These are phyloP conservation scores for Trichoderma erinaceum DNA, from an alignment of 495 filamentous ascomycete species.

Conservation along the genomic window DNA sequence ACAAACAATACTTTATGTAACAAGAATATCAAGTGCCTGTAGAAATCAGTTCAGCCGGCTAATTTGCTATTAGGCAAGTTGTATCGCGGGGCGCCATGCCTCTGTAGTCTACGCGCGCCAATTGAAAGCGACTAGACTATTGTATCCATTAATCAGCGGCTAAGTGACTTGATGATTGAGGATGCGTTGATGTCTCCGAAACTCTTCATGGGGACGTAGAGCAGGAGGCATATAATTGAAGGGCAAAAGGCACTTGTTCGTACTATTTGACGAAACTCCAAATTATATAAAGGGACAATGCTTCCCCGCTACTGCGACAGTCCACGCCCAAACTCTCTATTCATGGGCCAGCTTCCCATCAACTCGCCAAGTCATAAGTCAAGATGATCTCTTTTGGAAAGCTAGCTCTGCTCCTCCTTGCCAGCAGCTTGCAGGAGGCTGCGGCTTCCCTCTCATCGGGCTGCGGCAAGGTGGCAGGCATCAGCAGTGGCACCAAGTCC, in stretches of 20 bases:
- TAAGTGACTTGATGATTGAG: not conserved
- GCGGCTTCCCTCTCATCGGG: conserved; percentile 9
- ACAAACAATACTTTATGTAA: not conserved
- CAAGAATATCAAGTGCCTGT: not conserved
- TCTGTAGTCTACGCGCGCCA: not conserved
- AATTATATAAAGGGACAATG: not conserved
- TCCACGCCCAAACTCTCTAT: not conserved
- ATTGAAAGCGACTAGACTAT: not conserved
- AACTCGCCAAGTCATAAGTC: not conserved
- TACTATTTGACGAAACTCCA: not conserved
- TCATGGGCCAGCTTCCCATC: not conserved
- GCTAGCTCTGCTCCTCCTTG: not conserved
- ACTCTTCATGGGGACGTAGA: not conserved
- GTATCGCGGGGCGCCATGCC: not conserved
- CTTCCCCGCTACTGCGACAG: not conserved
- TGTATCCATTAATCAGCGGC: not conserved
- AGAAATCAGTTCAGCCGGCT: not conserved
- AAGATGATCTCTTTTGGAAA: not conserved
- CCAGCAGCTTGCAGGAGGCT: not conserved
- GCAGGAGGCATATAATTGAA: not conserved
- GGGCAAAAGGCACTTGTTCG: not conserved
- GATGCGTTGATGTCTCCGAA: not conserved
- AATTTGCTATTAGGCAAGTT: not conserved
- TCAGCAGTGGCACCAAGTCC: conserved; percentile 5
- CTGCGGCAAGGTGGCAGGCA: conserved; percentile 10